Base-by-base conservation (phyloP, 176 grass and related monocot species). In the Musa acuminata region DNA sequence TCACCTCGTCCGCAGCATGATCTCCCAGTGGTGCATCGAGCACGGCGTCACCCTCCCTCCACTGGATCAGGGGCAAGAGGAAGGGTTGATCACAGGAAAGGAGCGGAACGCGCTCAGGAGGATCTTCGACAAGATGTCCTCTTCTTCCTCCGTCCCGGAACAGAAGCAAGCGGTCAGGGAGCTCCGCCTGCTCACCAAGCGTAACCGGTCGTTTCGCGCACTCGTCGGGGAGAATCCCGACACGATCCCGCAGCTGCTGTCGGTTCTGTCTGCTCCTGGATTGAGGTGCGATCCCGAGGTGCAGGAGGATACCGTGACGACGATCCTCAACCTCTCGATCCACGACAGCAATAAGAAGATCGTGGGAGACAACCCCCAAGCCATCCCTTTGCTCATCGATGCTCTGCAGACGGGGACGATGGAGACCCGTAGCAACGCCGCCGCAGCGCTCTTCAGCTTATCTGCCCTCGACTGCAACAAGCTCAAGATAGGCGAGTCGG, bases 271-370 rank as follows among this genome's bases (percentile, higher is more conserved):
- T 1, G 71, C 48, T 22, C 83, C 87, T 62, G 73, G 72, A 67
- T 85, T 89, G 75, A 84, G 82, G 71, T 79, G 72, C 50, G 84
- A 87, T 69, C 84, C 80, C 52, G 77, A 96, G 72, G 80, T 96
- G 29, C 69, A 87, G 7, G 87, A 96, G 76, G 89, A 96, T 52
- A 80, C 84, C 35, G 92, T 96, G 64, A 96, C 92, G 10, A 76
- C 88, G 65, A 87, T 96, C 71, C 83, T 96, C 17, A 96, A 96
- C 57, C 82, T 96, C 64, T 96, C 92, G 53, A 82, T 96, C 55
- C 89, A 92, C 82, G 92, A 96, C 22, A 84, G 80, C 69, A 96
- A 96, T 48, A 96, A 90, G 80, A 90, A 86, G 73, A 87, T 86
- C 49, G 76, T 96, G 63, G 92, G 83, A 80, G 85, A 96, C 55